These are phyloP conservation scores for Melastoma malabathricum DNA, from an alignment of 345 rosid species.

Conservation along the genomic window DNA sequence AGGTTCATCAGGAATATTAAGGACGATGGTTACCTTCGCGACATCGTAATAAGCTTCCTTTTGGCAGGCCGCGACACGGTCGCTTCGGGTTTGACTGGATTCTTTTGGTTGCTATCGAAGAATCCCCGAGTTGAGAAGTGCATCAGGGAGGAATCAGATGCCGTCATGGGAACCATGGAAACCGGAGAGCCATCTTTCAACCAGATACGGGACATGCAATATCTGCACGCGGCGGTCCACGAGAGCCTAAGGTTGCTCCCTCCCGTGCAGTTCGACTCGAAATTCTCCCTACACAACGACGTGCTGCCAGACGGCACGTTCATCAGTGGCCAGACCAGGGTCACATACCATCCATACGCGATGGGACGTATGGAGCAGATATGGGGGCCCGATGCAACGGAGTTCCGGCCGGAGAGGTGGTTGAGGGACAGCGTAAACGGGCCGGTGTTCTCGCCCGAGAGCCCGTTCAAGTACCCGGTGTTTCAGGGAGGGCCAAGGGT, in stretches of 20 bases:
- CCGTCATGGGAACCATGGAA: slow-evolving; percentile 16
- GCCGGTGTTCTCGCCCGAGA: slow-evolving; percentile 14
- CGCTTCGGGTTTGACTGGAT: slow-evolving; percentile 49
- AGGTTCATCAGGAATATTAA: slow-evolving; percentile 43
- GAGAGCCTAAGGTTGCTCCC: slow-evolving; percentile 61
- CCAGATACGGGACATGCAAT: slow-evolving; percentile 39
- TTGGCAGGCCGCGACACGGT: slow-evolving; percentile 77
- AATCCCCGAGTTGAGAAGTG: slow-evolving; percentile 33
- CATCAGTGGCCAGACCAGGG: slow-evolving; percentile 30
- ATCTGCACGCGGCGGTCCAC: slow-evolving; percentile 40
- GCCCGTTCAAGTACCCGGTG: slow-evolving; percentile 42
- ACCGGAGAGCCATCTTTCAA: slow-evolving; percentile 16
- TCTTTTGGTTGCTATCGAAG: slow-evolving; percentile 43
- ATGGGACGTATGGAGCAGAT: slow-evolving; percentile 50
- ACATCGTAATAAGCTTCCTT: slow-evolving; percentile 53
- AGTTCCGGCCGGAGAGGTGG: slow-evolving; percentile 46
- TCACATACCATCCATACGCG: slow-evolving; percentile 49
- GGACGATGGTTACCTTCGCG: slow-evolving; percentile 49
- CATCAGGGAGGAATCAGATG: slow-evolving; percentile 33
- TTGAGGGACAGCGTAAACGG: slow-evolving; percentile 14
- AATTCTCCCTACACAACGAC: slow-evolving; percentile 49
- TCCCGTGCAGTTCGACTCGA: slow-evolving; percentile 70
- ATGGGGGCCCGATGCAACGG: slow-evolving; percentile 40
- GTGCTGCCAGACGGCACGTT: slow-evolving; percentile 41
- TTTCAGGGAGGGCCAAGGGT: slow-evolving; percentile 57